phyloP scores from a whole-genome alignment of 257 asterid species.

The Solanum pimpinellifolium region DNA sequence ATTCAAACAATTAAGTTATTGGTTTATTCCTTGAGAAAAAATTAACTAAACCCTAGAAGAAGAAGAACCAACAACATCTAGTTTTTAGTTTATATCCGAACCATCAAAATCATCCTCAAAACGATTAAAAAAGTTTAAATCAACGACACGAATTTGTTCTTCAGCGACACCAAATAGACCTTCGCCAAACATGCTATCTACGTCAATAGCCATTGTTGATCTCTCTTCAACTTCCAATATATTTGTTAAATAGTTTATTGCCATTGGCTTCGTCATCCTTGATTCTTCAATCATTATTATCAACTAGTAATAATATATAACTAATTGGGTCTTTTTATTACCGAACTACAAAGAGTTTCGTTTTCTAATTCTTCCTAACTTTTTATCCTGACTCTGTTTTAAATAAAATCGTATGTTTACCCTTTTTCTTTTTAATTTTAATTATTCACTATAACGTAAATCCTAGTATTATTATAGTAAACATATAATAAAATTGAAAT shows the following conservation, averaged over 20 bases:
- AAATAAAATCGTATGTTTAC: too few relatives aligned
- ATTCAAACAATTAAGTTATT: not conserved
- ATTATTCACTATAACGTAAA: too few relatives aligned
- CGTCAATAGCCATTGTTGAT: slow-evolving; percentile 31
- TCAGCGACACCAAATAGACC: slow-evolving; percentile 12
- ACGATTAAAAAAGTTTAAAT: slow-evolving; percentile 31
- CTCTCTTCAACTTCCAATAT: slow-evolving; percentile 14
- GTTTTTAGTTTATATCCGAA: not conserved
- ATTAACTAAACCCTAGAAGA: too few relatives aligned
- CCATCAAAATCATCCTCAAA: slow-evolving; percentile 38
- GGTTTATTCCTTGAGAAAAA: not conserved
- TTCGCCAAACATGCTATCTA: slow-evolving; percentile 22
- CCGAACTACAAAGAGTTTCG: too few relatives aligned
- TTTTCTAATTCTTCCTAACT: too few relatives aligned
- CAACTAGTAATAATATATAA: not conserved
- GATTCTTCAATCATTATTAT: too few relatives aligned
- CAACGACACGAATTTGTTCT: slow-evolving; percentile 20
- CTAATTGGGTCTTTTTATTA: too few relatives aligned
- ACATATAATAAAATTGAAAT: too few relatives aligned
- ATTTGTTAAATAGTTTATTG: slow-evolving; percentile 12
- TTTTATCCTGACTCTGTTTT: too few relatives aligned
- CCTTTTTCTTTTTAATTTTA: not conserved
- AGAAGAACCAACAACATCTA: too few relatives aligned
- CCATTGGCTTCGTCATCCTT: slow-evolving; percentile 7
- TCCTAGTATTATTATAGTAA: not conserved